Base-by-base conservation (phyloP, 1,139 yeast genomes). In the Kodamaea suecica region DNA sequence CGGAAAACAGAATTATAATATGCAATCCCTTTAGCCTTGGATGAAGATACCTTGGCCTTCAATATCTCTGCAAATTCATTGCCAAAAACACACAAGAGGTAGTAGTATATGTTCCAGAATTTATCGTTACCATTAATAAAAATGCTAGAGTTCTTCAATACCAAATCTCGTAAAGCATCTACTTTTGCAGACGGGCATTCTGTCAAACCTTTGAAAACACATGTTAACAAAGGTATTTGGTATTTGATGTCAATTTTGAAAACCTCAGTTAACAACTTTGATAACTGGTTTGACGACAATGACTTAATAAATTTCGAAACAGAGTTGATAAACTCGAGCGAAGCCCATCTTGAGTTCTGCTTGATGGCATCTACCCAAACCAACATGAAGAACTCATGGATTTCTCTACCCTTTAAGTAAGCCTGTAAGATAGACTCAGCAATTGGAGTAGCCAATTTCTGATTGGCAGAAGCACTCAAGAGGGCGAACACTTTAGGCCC, bases 351-450 rank as follows among this genome's bases (percentile, higher is more conserved):
- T 3, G 37, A 31, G 15, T 51, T 44, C 4, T 44, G 38, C 3
- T 49, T 34, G 9, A 70, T 57, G 4, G 68, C 59, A 2, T 47
- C 35, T 10, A 61, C 57, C 82, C 84, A 80, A 10, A 66, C 52
- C 1, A 47, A 41, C 3, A 59, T 53, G 33, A 78, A 62, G 44
- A 83, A 82, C 4, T 57, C 55, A 7, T 57, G 58, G 29, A 78
- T 61, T 36, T 81, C 87, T 61, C 94, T 73, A 5, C 81, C 81
- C 44, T 65, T 72, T 4, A 69, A 61, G 48, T 70, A 74, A 8
- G 82, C 73, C 7, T 61, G 57, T 3, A 78, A 55, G 11, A 80
- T 43, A 17, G 63, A 59, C 2, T 53, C 48, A 32, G 72, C 69
- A n/a, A 76, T 49, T 1, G 39, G 37, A 4, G 45, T 39, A 7